A percentile compares a stretch with the other conserved stretches of the same genome.
Evolutionary conservation across 1,284 basidiomycete species (phyloP).

Genomic region (Ustilago nuda): DNA sequence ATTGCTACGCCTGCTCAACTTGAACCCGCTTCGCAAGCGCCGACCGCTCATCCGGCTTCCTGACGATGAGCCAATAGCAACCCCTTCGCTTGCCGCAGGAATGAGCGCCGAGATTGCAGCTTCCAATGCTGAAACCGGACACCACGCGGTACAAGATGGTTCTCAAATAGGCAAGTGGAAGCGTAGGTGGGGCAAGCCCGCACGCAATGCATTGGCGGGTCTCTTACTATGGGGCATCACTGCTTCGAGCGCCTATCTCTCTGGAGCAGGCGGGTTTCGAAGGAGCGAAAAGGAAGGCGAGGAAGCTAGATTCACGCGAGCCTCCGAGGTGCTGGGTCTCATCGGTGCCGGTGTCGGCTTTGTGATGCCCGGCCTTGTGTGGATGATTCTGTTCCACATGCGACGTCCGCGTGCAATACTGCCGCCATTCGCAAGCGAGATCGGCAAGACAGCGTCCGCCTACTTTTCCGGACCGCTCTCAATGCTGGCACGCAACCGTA

Average conservation of each 20-base stretch:
- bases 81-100: constrained; percentile 1
- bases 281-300: constrained; percentile 58
- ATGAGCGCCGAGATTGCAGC: background rate
- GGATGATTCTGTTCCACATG: constrained; percentile 64
- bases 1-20: constrained; percentile 53
- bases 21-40: constrained; percentile 52
- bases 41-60: constrained; percentile 29
- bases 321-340: constrained; percentile 59
- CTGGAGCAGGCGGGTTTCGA: constrained; percentile 63
- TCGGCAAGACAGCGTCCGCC: constrained; percentile 47
- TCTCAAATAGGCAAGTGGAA: constrained; percentile 30
- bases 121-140: background rate
- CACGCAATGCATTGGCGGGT: constrained; percentile 58
- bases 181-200: constrained; percentile 56
- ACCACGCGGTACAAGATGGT: constrained; percentile 7
- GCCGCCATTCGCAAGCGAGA: constrained; percentile 49
- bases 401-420: constrained; percentile 63
- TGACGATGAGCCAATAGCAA: constrained; percentile 10
- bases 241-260: constrained; percentile 58
- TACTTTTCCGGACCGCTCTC: constrained; percentile 51
- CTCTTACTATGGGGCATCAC: constrained; percentile 60
- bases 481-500: constrained; percentile 47
- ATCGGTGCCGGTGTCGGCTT: constrained; percentile 64
- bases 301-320: constrained; percentile 61
- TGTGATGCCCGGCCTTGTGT: constrained; percentile 64